Evolutionary conservation across 371 early-diverging fungal genomes (phyloP).

Genomic region (Syncephalastrum contaminatum): DNA sequence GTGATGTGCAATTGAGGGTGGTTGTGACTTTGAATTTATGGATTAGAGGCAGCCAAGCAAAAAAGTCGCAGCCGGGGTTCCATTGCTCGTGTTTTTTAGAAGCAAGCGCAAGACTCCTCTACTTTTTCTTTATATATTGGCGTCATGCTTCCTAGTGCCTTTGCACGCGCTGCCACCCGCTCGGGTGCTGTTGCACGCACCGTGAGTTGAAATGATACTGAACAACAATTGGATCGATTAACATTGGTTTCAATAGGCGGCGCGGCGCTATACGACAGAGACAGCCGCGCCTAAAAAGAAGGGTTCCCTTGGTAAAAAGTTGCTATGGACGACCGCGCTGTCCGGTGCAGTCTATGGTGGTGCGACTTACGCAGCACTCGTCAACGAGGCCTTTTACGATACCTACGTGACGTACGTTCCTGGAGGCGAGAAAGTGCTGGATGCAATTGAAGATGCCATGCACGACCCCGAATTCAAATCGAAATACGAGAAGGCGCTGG

Average conservation of each 20-base stretch:
- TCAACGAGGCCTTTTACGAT: conserved; percentile 46
- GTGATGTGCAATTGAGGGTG: no score
- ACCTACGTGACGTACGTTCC: conserved; percentile 46
- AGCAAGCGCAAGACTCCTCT: no score
- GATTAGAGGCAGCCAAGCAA: no score
- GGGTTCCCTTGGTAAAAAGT: conserved; percentile 33
- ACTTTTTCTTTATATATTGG: no score
- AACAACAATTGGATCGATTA: neutral
- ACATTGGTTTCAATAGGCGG: neutral
- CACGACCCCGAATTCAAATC: conserved; percentile 24
- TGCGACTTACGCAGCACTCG: conserved; percentile 38
- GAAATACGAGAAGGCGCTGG: conserved; percentile 23
- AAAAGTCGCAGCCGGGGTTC: no score
- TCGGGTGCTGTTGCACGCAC: no score
- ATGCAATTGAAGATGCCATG: conserved; percentile 36
- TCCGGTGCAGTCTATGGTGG: conserved; percentile 35
- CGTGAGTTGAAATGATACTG: no score
- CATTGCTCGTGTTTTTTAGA: no score
- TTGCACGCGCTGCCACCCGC: no score
- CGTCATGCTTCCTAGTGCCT: no score
- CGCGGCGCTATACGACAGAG: conserved; percentile 16
- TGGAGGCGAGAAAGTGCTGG: conserved; percentile 42
- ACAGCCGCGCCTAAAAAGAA: conserved; percentile 8
- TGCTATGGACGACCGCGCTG: conserved; percentile 30
- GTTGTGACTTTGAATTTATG: no score